A percentile compares a stretch with the other conserved stretches of the same genome.
phyloP scores from a whole-genome alignment of 768 basidiomycete genomes.

The Coprinopsis cinerea region DNA sequence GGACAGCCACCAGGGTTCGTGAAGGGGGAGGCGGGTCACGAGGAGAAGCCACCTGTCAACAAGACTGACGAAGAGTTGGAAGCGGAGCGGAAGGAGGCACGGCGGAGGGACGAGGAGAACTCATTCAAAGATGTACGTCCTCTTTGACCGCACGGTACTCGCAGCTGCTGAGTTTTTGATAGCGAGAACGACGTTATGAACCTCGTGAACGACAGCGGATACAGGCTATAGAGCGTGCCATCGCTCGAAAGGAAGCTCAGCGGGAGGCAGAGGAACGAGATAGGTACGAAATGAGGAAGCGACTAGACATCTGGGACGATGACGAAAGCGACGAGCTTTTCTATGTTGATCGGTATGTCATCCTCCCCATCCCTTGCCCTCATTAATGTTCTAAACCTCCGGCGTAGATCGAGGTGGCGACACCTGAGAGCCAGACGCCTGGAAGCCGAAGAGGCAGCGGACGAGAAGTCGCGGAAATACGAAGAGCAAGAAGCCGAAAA shows the following conservation, averaged over 20 bases:
- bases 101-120: constrained; percentile 73
- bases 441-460: constrained; percentile 74
- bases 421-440: constrained; percentile 64
- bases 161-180: constrained; percentile 9
- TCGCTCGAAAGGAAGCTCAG: constrained; percentile 63
- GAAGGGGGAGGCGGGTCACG: constrained; percentile 48
- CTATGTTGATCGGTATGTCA: constrained; percentile 79
- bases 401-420: constrained; percentile 82
- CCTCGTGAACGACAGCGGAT: constrained; percentile 82
- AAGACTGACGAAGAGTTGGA: constrained; percentile 91
- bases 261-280: constrained; percentile 79
- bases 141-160: neutral
- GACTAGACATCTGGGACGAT: constrained; percentile 86
- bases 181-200: constrained; percentile 95
- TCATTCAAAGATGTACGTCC: constrained; percentile 80
- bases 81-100: constrained; percentile 67
- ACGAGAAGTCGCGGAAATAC: constrained; percentile 72
- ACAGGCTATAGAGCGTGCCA: constrained; percentile 66
- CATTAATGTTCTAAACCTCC: neutral
- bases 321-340: constrained; percentile 92
- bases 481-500: constrained; percentile 87
- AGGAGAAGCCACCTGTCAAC: constrained; percentile 28
- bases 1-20: constrained; percentile 82
- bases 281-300: constrained; percentile 69
- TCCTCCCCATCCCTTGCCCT: neutral